These are phyloP conservation scores for Fraxinus greggii DNA, from an alignment of 305 asterid species.

Conservation along the genomic window DNA sequence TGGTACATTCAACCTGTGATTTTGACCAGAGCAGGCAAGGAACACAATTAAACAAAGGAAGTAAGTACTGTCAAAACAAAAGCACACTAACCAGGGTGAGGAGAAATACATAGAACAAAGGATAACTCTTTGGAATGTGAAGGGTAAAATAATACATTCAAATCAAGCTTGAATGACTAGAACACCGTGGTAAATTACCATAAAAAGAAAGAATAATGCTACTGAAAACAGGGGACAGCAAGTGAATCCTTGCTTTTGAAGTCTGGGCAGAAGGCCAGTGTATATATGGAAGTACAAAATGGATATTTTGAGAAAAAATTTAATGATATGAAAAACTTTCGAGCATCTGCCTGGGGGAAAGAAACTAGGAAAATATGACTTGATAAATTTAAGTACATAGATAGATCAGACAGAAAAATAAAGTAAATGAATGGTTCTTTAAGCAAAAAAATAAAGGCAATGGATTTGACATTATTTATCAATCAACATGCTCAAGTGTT, in stretches of 20 bases:
- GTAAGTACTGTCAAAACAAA: neutral
- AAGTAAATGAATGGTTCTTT: neutral
- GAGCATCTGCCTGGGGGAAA: neutral
- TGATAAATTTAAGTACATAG: neutral
- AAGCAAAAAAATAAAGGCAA: neutral
- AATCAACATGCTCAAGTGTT: neutral
- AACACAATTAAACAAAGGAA: neutral
- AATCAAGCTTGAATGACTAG: neutral
- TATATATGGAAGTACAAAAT: neutral
- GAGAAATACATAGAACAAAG: neutral
- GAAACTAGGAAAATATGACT: neutral
- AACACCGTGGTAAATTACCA: neutral
- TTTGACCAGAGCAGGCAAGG: neutral
- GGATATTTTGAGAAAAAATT: neutral
- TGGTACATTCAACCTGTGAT: constrained; percentile 80
- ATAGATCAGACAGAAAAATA: neutral
- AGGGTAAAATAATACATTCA: neutral
- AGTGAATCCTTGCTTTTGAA: neutral
- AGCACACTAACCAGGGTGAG: neutral
- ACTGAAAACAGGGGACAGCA: neutral
- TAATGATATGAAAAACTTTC: neutral
- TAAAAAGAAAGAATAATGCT: neutral
- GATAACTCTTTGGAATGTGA: neutral
- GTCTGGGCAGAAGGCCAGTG: neutral
- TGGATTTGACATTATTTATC: neutral